Base-by-base conservation (phyloP, 257 asterid species). In the Misopates orontium region DNA sequence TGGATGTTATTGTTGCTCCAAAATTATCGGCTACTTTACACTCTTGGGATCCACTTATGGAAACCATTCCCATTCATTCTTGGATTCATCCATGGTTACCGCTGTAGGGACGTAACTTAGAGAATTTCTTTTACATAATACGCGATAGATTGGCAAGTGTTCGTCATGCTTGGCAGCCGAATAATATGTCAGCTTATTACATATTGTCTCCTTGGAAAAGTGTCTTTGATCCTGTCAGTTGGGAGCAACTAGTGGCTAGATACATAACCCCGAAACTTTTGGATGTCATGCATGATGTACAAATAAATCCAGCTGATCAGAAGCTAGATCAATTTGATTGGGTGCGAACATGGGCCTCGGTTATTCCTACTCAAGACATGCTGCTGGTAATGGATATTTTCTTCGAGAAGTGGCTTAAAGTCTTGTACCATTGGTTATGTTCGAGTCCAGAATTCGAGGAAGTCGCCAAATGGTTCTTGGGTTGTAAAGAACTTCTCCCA, bases 71-170 rank as follows among this genome's bases (percentile, higher is more conserved):
- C 1, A 93, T 92, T 62, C 97, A 93, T 74, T 80, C 85, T 3
- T 93, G 98, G 97, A 77, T 93, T 64, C 98, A 89, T 79, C 98
- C 98, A 13, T 93, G 98, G 98, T 67, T 90, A 60, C 97, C 88
- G 9, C 69, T 84, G 20, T 66, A 87, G 76, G 95, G 96, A 24
- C 83, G 78, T 71, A 86, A 83, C 77, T 69, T 93, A 45, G 99
- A 85, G 71, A 67, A 72, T 32, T 86, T 95, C 79, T 93, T 85
- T 74, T 95, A 83, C 78, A 85, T 90, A 8, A 93, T 93, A 59
- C 85, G 90, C 2, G 71, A 75, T 66, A 78, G 85, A 75, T 75
- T 93, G 64, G 95, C 87, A n/a, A 85, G 82, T 23, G 97, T 93
- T 71, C 95, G 89, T 64, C 91, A 90, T 62, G 96, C 95, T 17